Base-by-base conservation (phyloP, 345 rosid genomes). In the Salix exigua region DNA sequence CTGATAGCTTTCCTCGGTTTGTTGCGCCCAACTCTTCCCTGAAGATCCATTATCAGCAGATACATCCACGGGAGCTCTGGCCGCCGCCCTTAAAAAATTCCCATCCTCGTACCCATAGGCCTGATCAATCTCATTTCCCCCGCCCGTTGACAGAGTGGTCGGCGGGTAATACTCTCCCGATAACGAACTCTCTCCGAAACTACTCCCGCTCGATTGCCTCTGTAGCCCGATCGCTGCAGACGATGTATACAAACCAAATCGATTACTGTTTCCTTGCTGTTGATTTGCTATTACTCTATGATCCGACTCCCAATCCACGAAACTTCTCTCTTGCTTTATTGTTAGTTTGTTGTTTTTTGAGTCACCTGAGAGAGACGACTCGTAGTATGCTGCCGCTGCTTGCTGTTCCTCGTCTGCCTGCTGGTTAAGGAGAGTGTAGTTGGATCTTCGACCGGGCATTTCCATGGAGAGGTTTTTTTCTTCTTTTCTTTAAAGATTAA, bases 1-100 rank as follows among this genome's bases (percentile, higher is more conserved):
- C 90, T 96, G 99, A 50, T 96, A 96, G 80, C 99, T 96, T 93
- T 96, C 99, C 82, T 96, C 99, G 75, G 99, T 96, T 88, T 94
- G 98, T 83, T 89, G 97, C 74, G 98, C 99, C 99, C 97, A 96
- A 86, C 97, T 92, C 85, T 90, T 96, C 79, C 94, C 97, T 2
- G 88, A 88, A 1, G 93, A 88, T 13, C 91, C 82, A 31, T 63
- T 61, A 31, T 53, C 46, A 81, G 8, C 91, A 88, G 0, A 76
- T 79, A 65, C 65, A 40, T 48, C n/a, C 66, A 31, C 66, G 6
- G 71, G 61, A 1, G 81, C 13, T 17, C 70, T 75, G 26, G 80
- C 76, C 14, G 84, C 90, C 72, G 48, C 75, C 85, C 88, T 88
- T 77, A 79, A 13, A 40, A 75, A 70, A 73, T 73, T 88, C 89